Base-by-base conservation (phyloP, 2,329 filamentous ascomycete genomes). In the Lanzia echinophila region DNA sequence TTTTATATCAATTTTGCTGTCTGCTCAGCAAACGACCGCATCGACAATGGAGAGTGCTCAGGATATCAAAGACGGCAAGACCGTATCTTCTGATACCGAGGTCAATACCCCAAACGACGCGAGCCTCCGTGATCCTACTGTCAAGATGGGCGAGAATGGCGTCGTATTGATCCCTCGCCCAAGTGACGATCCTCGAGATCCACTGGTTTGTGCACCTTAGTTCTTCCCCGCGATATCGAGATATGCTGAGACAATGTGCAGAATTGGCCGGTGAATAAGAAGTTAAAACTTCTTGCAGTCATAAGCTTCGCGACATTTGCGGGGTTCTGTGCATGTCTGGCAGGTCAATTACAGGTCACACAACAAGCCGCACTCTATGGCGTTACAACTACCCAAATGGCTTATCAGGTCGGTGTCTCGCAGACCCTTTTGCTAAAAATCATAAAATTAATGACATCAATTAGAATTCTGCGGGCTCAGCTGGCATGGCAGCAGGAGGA, bases 131-230 rank as follows among this genome's bases (percentile, higher is more conserved):
- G 32, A 22, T 32, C 31, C 31, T 20, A 19, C 39, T 6, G 6
- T 42, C 12, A 42, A 42, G 19, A 42, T 7, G 46, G 28, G 28
- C 13, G 44, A 56, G 13, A 24, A 56, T 47, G 65, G 67, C 12
- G 63, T 73, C 43, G 67, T 71, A 31, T 58, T 72, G n/a, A 69
- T 73, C 32, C 72, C 69, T 6, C 62, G 60, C n/a, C 68, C 69
- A 7, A 69, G 64, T 50, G 58, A 61, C 51, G 63, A 69, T 47
- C 60, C 67, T 19, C 55, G 60, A 15, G 69, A 71, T 55, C 69
- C 69, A 34, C 54, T 71, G 58, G 68, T 70, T 65, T 57, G 60
- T 58, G 20, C 8, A 20, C n/a, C 22, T 28, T 17, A 15, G 10
- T 12, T 31, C 13, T 46, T n/a, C 13, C 19, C 13, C 15, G 6